These are phyloP conservation scores for Falciphora oryzae DNA, from an alignment of 2,329 filamentous ascomycete species.

Conservation along the genomic window DNA sequence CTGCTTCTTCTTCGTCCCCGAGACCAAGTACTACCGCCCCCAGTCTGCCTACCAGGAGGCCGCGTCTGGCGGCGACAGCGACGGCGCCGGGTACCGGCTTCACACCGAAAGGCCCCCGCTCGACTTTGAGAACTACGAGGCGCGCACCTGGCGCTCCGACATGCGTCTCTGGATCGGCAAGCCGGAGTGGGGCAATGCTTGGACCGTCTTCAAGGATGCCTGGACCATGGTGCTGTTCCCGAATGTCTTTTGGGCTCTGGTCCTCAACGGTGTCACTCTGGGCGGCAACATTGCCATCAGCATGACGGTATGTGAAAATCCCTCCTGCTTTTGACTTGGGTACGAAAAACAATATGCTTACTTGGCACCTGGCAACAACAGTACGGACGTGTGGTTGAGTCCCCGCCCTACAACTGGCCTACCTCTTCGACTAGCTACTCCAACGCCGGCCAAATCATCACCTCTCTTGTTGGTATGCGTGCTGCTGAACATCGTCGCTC, in stretches of 20 bases:
- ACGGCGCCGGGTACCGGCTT: conserved; percentile 6
- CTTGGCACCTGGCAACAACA: too few species aligned
- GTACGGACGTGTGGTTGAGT: background rate
- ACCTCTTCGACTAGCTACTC: background rate
- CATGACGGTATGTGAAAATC: too few species aligned
- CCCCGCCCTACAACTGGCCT: background rate
- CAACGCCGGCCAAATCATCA: background rate
- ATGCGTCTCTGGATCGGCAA: conserved; percentile 33
- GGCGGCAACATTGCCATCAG: background rate
- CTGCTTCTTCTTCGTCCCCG: conserved; percentile 33
- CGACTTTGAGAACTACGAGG: conserved; percentile 29
- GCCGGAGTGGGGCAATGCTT: conserved; percentile 29
- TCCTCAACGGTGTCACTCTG: conserved; percentile 22
- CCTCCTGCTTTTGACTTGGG: too few species aligned
- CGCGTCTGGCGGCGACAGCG: conserved; percentile 14
- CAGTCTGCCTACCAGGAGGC: conserved; percentile 30
- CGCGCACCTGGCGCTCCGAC: conserved; percentile 28
- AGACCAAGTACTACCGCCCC: conserved; percentile 35
- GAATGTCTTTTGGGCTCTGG: conserved; percentile 35
- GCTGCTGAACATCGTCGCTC: too few species aligned
- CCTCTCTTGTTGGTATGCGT: background rate
- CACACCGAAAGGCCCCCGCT: conserved; percentile 21
- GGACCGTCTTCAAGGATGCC: conserved; percentile 21
- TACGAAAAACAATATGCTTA: too few species aligned
- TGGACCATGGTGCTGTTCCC: conserved; percentile 31